Evolutionary conservation across 2,329 filamentous ascomycete genomes (phyloP).

Genomic region (Botrytis cinerea): DNA sequence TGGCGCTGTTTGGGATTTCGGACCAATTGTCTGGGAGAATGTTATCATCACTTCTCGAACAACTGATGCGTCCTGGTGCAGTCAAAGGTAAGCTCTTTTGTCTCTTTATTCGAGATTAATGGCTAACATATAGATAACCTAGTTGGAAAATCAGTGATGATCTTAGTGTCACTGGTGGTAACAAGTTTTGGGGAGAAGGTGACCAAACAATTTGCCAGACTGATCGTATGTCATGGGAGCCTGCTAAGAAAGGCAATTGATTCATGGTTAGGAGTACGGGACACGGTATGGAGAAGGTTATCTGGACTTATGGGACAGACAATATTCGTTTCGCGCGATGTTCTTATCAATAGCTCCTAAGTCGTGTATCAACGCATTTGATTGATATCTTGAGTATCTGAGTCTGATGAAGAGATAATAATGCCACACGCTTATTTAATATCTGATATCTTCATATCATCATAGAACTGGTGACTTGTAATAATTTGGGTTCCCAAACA

Average conservation of each 20-base stretch:
- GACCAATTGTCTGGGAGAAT: conserved; percentile 27
- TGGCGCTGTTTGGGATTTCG: conserved; percentile 31
- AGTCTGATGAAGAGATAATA: not conserved
- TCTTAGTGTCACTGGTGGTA: not conserved
- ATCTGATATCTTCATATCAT: not conserved
- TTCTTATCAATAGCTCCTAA: not conserved
- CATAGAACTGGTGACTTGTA: not conserved
- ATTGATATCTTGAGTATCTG: not conserved
- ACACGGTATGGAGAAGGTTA: not conserved
- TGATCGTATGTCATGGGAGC: conserved; percentile 1
- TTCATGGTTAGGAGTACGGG: not conserved
- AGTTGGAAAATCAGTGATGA: not conserved
- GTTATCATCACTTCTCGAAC: conserved; percentile 4
- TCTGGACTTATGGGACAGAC: not conserved
- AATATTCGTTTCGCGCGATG: not conserved
- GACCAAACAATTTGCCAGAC: not conserved
- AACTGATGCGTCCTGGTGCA: conserved; percentile 12
- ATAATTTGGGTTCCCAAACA: not conserved
- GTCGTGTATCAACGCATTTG: not conserved
- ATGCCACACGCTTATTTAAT: not conserved
- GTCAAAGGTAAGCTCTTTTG: not conserved
- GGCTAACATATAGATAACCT: not conserved
- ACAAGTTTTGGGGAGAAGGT: not conserved
- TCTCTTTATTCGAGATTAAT: too few species aligned
- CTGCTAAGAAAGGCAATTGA: not conserved